phyloP scores from a whole-genome alignment of 805 yeast genomes.

The Candida golubevii region DNA sequence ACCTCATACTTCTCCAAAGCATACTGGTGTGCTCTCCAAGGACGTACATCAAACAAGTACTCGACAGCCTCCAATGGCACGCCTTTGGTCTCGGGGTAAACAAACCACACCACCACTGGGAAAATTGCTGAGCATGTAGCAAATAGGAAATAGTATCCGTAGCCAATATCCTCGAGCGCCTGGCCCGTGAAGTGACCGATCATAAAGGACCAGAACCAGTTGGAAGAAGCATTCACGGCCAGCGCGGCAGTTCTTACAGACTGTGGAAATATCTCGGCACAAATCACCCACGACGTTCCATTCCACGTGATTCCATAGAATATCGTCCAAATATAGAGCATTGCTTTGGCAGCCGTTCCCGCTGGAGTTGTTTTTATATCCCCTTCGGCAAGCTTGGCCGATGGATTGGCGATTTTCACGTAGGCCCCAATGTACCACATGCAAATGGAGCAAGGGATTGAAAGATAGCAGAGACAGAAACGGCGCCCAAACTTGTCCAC shows the following conservation, averaged over 20 bases:
- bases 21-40: conserved; percentile 29
- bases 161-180: conserved; percentile 40
- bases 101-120: conserved; percentile 26
- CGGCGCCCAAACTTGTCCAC: conserved; percentile 48
- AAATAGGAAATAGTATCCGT: conserved; percentile 43
- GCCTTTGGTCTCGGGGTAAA: conserved; percentile 38
- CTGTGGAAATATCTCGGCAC: conserved; percentile 44
- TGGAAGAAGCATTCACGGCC: conserved; percentile 41
- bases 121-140: conserved; percentile 27
- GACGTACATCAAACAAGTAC: conserved; percentile 29
- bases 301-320: conserved; percentile 43
- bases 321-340: conserved; percentile 45
- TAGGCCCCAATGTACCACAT: conserved; percentile 49
- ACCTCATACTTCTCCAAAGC: conserved; percentile 22
- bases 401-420: conserved; percentile 35
- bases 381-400: conserved; percentile 19
- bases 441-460: conserved; percentile 38
- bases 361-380: conserved; percentile 28
- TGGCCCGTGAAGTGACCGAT: conserved; percentile 44
- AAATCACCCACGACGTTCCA: conserved; percentile 46
- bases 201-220: conserved; percentile 50
- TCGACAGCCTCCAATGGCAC: conserved; percentile 34
- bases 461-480: conserved; percentile 33
- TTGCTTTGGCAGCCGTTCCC: conserved; percentile 41
- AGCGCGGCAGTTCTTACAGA: conserved; percentile 40